Evolutionary conservation across 2,329 filamentous ascomycete species (phyloP).

Genomic region (Fusarium dimerum): DNA sequence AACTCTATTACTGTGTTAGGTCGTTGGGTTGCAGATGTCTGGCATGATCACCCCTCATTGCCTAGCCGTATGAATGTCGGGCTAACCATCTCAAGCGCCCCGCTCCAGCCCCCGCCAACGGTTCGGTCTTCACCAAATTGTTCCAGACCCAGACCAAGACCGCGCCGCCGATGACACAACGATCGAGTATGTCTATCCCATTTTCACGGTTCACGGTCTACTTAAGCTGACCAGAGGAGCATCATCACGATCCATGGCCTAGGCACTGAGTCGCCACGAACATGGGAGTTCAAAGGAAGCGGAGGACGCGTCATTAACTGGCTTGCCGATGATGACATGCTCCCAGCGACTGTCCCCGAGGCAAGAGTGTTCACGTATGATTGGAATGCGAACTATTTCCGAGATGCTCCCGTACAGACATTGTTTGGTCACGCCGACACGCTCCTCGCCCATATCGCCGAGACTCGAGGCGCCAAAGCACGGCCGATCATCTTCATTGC

Average conservation of each 20-base stretch:
- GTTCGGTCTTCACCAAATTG: background rate
- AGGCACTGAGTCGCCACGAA: constrained; percentile 4
- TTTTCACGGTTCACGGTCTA: background rate
- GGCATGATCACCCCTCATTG: background rate
- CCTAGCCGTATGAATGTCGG: background rate
- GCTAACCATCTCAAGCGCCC: background rate
- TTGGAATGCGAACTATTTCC: constrained; percentile 6
- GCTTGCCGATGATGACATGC: constrained; percentile 4
- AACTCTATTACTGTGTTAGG: background rate
- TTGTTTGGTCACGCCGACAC: constrained; percentile 6
- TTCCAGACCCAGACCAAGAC: background rate
- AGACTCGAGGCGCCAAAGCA: background rate
- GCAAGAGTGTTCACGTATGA: constrained; percentile 8
- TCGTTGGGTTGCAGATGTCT: background rate
- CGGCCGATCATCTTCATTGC: constrained; percentile 7
- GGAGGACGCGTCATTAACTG: constrained; percentile 2
- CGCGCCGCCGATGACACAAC: background rate
- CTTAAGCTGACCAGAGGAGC: constrained; percentile 1
- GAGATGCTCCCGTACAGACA: background rate
- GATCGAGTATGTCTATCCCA: constrained; percentile 1
- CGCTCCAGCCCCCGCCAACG: background rate
- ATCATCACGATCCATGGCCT: constrained; percentile 9
- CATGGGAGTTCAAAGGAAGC: constrained; percentile 5
- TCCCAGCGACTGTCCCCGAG: constrained; percentile 1
- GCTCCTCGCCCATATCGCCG: background rate